Base-by-base conservation (phyloP, 2,329 filamentous ascomycete species). In the Sclerotinia minor region DNA sequence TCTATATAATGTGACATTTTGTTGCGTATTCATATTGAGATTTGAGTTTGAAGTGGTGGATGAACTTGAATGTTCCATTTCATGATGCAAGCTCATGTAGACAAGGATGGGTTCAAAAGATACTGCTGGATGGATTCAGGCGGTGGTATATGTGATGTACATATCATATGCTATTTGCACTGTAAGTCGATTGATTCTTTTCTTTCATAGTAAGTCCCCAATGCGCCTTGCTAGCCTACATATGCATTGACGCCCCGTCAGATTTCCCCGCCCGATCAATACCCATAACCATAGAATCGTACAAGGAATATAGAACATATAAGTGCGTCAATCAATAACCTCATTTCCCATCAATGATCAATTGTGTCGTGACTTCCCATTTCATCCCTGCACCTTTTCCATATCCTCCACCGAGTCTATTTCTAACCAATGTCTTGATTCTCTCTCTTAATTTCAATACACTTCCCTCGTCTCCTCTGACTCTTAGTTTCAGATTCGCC, bases 311-410 rank as follows among this genome's bases (percentile, higher is more conserved):
- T 50, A 35, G 17, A 13, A 68, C 21, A 45, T 35, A 13, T 11
- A 17, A 19, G 21, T 35, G 32, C n/a, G 50, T n/a, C 21, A n/a
- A 38, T 15, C 29, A 17, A 38, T 8, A 35, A 45, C 17, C 13
- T 68, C 45, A 70, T 69, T 68, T 71, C 59, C 72, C 70, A 67
- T 77, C 76, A 50, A 73, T 47, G 35, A 72, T 73, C 76, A 92
- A 88, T 80, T 98, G 92, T 64, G 96, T 83, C 58, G 91, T 96
- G 19, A 98, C 92, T 80, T 99, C 95, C 95, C 95, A 99, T 75
- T 89, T 89, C 76, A 95, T 83, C 49, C 89, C 91, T 19, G 86
- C 88, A 5, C 91, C 90, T 54, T 87, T 85, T 11, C 94, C 94
- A 78, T 97, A 97, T 1, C 91, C 92, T 69, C 94, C 94, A 5